Evolutionary conservation across 1,284 basidiomycete species (phyloP).

Genomic region (Moesziomyces parantarcticus): DNA sequence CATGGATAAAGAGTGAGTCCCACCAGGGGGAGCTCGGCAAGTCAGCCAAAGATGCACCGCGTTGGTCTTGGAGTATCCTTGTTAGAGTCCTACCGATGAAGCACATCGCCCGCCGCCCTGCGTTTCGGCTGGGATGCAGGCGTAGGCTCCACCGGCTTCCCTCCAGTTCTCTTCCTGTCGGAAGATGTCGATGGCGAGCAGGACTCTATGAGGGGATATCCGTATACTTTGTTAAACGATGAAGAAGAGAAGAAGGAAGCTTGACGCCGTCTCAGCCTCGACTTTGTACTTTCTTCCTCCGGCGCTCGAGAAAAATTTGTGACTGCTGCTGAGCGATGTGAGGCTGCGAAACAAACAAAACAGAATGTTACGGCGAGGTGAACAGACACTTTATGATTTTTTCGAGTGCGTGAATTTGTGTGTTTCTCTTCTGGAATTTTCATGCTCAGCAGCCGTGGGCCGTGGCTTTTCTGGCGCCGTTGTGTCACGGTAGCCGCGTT

Average conservation of each 20-base stretch:
- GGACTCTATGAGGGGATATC: slow-evolving; percentile 55
- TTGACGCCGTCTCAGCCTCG: not conserved
- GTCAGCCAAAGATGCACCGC: slow-evolving; percentile 57
- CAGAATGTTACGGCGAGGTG: too few relatives aligned
- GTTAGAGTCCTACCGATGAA: slow-evolving; percentile 43
- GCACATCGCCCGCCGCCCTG: slow-evolving; percentile 25
- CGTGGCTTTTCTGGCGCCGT: too few relatives aligned
- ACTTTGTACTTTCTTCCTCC: not conserved
- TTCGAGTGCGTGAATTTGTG: too few relatives aligned
- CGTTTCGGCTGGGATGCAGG: slow-evolving; percentile 8
- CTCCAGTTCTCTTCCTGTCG: slow-evolving; percentile 52
- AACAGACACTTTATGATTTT: too few relatives aligned
- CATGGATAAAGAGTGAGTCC: slow-evolving; percentile 23
- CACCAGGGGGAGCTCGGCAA: slow-evolving; percentile 33
- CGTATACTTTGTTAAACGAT: slow-evolving; percentile 56
- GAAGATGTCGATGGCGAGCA: slow-evolving; percentile 51
- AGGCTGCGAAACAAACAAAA: too few relatives aligned
- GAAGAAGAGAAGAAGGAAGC: slow-evolving; percentile 36
- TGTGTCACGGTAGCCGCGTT: too few relatives aligned
- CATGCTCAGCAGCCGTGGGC: too few relatives aligned
- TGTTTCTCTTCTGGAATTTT: too few relatives aligned
- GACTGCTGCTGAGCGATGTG: too few relatives aligned
- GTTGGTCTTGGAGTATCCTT: slow-evolving; percentile 52
- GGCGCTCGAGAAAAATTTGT: too few relatives aligned
- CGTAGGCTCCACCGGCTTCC: slow-evolving; percentile 41